Percentiles rank a stretch among this genome's conserved stretches.
Conservation (phyloP, 129 eudicot species). For the Tagetes erecta region DNA sequence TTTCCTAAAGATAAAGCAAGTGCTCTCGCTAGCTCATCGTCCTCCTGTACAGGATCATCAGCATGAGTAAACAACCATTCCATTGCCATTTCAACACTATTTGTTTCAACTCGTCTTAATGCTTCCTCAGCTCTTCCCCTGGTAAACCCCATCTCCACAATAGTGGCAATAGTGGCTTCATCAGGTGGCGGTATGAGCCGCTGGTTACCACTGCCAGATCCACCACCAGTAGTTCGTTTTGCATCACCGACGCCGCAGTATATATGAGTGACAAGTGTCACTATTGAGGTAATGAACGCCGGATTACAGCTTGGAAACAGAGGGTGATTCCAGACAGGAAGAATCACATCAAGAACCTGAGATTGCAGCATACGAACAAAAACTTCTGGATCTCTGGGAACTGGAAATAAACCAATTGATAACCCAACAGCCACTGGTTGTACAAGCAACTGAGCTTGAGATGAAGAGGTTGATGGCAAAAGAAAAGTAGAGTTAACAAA, state of each 20-base stretch:
- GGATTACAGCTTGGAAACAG: constrained; percentile 79
- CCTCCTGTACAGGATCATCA: constrained; percentile 96
- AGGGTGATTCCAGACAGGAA: constrained; percentile 93
- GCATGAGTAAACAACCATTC: constrained; percentile 93
- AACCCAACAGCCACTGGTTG: constrained; percentile 97
- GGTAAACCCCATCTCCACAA: constrained; percentile 97
- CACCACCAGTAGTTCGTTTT: constrained; percentile 60
- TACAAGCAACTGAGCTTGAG: constrained; percentile 91
- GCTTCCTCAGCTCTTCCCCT: constrained; percentile 99
- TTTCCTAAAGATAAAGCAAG: constrained; percentile 92
- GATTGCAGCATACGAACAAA: constrained; percentile 95
- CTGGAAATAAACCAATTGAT: constrained; percentile 96
- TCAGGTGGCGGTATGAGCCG: constrained; percentile 91
- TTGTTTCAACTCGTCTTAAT: constrained; percentile 81
- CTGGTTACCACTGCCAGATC: constrained; percentile 58
- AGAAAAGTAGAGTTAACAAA: constrained; percentile 77
- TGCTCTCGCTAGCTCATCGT: constrained; percentile 93
- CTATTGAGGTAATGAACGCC: constrained; percentile 60
- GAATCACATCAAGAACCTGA: constrained; percentile 92
- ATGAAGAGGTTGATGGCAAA: constrained; percentile 67
- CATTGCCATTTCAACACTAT: constrained; percentile 99
- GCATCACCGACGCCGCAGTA: constrained; percentile 87
- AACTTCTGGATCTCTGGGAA: constrained; percentile 90
- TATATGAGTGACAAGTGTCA: constrained; percentile 72
- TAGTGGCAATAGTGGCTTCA: constrained; percentile 85